Evolutionary conservation across 495 filamentous ascomycete species (phyloP).

Genomic region (Penicillium antarcticum): DNA sequence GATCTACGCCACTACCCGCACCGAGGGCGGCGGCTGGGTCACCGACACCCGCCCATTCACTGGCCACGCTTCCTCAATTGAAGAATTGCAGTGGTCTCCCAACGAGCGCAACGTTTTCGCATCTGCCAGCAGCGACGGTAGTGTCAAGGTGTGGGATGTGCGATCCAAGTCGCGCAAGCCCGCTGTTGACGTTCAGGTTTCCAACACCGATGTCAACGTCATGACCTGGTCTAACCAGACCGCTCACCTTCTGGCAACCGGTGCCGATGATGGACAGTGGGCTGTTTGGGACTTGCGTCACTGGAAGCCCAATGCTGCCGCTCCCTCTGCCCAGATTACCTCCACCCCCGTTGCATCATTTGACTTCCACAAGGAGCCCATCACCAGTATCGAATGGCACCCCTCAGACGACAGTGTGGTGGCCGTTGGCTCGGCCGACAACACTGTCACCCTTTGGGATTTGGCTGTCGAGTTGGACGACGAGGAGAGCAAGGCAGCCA

Average conservation of each 20-base stretch:
- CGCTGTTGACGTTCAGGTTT: conserved; percentile 80
- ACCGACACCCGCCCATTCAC: conserved; percentile 76
- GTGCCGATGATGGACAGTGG: conserved; percentile 92
- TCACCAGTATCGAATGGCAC: conserved; percentile 97
- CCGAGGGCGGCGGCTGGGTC: conserved; percentile 82
- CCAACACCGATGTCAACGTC: conserved; percentile 86
- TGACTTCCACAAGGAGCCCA: conserved; percentile 90
- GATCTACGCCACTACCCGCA: conserved; percentile 83
- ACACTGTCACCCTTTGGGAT: conserved; percentile 95
- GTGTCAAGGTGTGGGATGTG: conserved; percentile 92
- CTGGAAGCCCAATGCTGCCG: conserved; percentile 71
- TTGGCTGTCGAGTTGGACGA: conserved; percentile 93
- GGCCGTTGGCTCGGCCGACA: conserved; percentile 87
- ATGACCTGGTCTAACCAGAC: conserved; percentile 90
- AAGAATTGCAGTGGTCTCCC: conserved; percentile 96
- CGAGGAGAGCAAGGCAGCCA: conserved; percentile 88
- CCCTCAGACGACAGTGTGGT: conserved; percentile 94
- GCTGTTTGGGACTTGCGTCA: conserved; percentile 93
- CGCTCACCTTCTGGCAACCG: conserved; percentile 83
- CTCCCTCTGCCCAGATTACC: conserved; percentile 33
- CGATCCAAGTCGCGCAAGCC: conserved; percentile 82
- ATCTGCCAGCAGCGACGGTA: conserved; percentile 88
- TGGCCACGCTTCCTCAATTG: conserved; percentile 80
- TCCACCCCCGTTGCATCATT: conserved; percentile 82
- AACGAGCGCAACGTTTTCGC: conserved; percentile 89